Conservation (phyloP, 2,329 filamentous ascomycete species). For the Trichoderma koningiopsis region DNA sequence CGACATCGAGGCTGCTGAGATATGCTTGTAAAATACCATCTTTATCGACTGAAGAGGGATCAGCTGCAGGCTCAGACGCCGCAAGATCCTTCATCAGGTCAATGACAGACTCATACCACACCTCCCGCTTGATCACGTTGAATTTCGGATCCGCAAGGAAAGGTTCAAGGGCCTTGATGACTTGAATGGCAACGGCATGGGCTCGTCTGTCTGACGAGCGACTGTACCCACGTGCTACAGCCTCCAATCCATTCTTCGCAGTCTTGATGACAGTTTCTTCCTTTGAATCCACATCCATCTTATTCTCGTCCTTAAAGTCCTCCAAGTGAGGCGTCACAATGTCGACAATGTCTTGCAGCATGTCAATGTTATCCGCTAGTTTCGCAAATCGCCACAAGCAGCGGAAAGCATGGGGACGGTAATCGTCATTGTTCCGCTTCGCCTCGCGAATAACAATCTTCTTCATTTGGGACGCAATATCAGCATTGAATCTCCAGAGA, state of each 20-base stretch:
- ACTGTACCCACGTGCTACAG: slow-evolving; percentile 53
- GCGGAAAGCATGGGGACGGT: slow-evolving; percentile 73
- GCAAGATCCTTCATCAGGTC: slow-evolving; percentile 51
- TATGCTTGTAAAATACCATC: slow-evolving; percentile 40
- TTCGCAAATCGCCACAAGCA: slow-evolving; percentile 73
- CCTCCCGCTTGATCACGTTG: slow-evolving; percentile 48
- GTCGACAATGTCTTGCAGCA: slow-evolving; percentile 66
- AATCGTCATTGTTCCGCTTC: slow-evolving; percentile 85
- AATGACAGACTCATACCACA: slow-evolving; percentile 54
- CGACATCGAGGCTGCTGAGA: slow-evolving; percentile 51
- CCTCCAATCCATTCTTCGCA: slow-evolving; percentile 54
- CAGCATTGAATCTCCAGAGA: slow-evolving; percentile 57
- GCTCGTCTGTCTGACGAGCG: slow-evolving; percentile 42
- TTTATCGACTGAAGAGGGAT: slow-evolving; percentile 27
- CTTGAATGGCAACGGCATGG: slow-evolving; percentile 42
- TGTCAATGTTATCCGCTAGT: slow-evolving; percentile 66
- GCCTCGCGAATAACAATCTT: slow-evolving; percentile 85
- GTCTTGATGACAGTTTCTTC: slow-evolving; percentile 49
- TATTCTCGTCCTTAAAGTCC: slow-evolving; percentile 58
- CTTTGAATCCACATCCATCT: slow-evolving; percentile 69
- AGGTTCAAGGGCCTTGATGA: slow-evolving; percentile 46
- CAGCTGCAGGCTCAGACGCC: slow-evolving; percentile 29
- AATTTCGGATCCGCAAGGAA: slow-evolving; percentile 46
- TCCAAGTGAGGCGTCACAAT: slow-evolving; percentile 67
- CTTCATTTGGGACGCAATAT: slow-evolving; percentile 66